phyloP scores from a whole-genome alignment of 177 flowering plant genomes.

The Vitis hybrid region DNA sequence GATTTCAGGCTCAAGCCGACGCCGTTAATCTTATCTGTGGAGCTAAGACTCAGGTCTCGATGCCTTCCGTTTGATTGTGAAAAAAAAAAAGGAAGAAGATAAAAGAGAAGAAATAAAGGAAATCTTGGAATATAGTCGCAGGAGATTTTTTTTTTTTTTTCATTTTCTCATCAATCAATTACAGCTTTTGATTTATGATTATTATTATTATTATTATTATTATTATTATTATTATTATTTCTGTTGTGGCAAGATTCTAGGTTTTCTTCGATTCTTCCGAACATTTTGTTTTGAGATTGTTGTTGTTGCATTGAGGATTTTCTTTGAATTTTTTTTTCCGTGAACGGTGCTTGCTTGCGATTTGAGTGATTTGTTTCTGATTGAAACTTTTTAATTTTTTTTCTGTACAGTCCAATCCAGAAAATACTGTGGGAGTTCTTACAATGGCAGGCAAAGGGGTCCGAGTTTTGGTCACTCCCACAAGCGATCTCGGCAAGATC shows the following conservation, averaged over 20 bases:
- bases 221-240: too few relatives aligned
- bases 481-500: constrained; percentile 90
- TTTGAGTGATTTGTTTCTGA: constrained; percentile 1
- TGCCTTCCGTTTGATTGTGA: not conserved
- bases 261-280: not conserved
- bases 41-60: constrained; percentile 81
- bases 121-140: too few relatives aligned
- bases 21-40: constrained; percentile 97
- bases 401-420: constrained; percentile 82
- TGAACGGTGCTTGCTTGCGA: not conserved
- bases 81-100: not conserved
- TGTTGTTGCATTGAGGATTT: not conserved
- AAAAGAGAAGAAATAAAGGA: not conserved
- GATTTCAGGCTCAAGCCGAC: constrained; percentile 91
- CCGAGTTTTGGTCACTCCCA: constrained; percentile 90
- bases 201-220: too few relatives aligned
- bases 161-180: not conserved
- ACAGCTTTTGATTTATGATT: not conserved
- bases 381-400: not conserved
- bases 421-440: constrained; percentile 87
- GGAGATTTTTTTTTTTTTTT: not conserved
- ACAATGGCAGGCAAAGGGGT: constrained; percentile 99
- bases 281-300: not conserved
- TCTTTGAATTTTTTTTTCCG: not conserved
- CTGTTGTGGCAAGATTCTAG: not conserved